Conservation (phyloP, 164 flowering plant species). For the Umbellularia californica region DNA sequence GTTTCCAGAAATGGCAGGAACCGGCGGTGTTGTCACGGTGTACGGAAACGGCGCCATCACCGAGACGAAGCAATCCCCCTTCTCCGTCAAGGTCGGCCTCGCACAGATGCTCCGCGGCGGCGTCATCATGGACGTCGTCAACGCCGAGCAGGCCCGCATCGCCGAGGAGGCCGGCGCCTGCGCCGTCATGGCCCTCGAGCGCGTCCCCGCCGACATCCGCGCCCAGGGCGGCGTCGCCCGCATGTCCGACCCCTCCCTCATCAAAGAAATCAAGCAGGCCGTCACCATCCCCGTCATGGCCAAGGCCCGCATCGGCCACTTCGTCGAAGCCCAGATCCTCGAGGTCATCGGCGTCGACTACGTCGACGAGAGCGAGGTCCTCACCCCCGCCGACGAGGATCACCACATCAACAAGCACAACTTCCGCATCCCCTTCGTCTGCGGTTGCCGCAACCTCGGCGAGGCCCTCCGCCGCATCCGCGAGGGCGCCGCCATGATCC, state of each 20-base stretch:
- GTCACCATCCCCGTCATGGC: constrained; percentile 69
- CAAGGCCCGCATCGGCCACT: constrained; percentile 68
- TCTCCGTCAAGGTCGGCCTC: constrained; percentile 50
- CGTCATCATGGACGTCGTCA: constrained; percentile 50
- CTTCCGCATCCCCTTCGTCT: constrained; percentile 56
- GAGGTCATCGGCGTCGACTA: constrained; percentile 64
- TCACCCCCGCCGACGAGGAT: constrained; percentile 53
- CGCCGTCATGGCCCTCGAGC: constrained; percentile 34
- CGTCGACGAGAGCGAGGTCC: constrained; percentile 68
- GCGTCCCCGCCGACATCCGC: constrained; percentile 34
- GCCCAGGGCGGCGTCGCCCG: constrained; percentile 36
- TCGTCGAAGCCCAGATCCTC: constrained; percentile 80
- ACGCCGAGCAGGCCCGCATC: constrained; percentile 53
- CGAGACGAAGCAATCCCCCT: constrained; percentile 42
- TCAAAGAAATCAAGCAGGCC: constrained; percentile 53
- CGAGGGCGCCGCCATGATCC: constrained; percentile 73
- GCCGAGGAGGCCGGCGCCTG: constrained; percentile 82
- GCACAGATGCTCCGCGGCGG: constrained; percentile 78
- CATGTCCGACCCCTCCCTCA: constrained; percentile 56
- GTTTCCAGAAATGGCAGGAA: not conserved
- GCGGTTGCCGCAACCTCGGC: constrained; percentile 59
- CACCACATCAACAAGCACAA: constrained; percentile 71
- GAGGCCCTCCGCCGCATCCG: constrained; percentile 71
- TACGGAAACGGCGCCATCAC: constrained; percentile 47
- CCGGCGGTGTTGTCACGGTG: constrained; percentile 43